Percentiles rank a stretch among this genome's conserved stretches.
phyloP scores from a whole-genome alignment of 768 basidiomycete genomes.

The Serendipita indica region DNA sequence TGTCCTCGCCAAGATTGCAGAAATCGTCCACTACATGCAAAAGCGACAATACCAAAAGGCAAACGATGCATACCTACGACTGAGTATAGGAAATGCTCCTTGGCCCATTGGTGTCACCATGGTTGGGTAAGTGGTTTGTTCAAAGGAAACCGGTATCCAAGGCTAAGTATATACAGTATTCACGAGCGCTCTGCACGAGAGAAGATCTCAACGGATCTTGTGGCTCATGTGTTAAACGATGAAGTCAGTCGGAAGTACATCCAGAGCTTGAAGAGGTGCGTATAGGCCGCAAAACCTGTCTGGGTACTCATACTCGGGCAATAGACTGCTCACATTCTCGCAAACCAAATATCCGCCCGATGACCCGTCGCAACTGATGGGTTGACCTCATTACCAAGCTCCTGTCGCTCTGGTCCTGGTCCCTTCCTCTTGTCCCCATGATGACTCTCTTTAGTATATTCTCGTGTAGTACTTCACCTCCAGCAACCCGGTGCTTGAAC shows the following conservation, averaged over 20 bases:
- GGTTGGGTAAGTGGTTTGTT: conserved; percentile 63
- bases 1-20: conserved; percentile 71
- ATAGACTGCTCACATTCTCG: conserved; percentile 81
- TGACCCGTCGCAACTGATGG: conserved; percentile 87
- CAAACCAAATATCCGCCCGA: conserved; percentile 94
- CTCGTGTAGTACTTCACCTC: too few species aligned
- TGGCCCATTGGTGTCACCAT: conserved; percentile 99
- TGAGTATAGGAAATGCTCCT: conserved; percentile 96
- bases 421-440: background rate
- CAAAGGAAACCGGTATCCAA: background rate
- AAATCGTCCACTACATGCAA: conserved; percentile 96
- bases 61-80: conserved; percentile 90
- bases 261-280: conserved; percentile 87
- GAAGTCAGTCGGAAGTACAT: conserved; percentile 99
- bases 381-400: too few species aligned
- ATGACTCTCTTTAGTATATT: background rate
- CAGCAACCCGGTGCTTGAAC: too few species aligned
- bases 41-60: conserved; percentile 87
- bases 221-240: conserved; percentile 96
- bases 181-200: conserved; percentile 97
- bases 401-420: background rate
- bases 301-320: background rate
- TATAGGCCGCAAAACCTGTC: background rate
- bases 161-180: conserved; percentile 39
- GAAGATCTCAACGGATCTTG: conserved; percentile 93